Percentiles rank a stretch among this genome's conserved stretches.
These are phyloP conservation scores for Solanum chiquidenum DNA, from an alignment of 257 asterid genomes.

Conservation along the genomic window DNA sequence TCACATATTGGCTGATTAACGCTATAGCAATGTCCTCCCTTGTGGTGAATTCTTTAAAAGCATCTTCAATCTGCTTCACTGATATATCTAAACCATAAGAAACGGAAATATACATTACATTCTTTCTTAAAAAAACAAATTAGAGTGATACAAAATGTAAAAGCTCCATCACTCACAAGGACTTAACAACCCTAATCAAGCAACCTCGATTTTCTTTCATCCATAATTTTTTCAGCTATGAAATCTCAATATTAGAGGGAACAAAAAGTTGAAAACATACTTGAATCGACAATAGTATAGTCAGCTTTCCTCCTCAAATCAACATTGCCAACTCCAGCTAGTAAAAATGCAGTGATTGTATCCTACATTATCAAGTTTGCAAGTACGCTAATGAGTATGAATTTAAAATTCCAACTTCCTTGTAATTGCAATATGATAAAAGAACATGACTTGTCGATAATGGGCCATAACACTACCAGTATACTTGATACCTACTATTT, in stretches of 20 bases:
- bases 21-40: conserved; percentile 73
- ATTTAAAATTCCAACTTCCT: background rate
- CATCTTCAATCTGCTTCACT: conserved; percentile 82
- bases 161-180: background rate
- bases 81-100: conserved; percentile 49
- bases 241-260: background rate
- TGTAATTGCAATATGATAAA: background rate
- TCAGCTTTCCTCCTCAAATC: background rate
- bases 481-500: background rate
- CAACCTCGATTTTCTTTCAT: background rate
- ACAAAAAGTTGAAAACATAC: background rate
- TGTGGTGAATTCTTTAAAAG: conserved; percentile 83
- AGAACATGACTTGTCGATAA: background rate
- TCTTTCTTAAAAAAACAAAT: background rate
- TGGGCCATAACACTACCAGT: background rate
- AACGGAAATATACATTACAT: background rate
- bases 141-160: background rate
- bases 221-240: background rate
- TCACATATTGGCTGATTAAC: conserved; percentile 81
- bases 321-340: background rate
- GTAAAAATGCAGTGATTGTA: background rate
- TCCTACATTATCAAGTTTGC: background rate
- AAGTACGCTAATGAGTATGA: background rate
- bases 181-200: background rate
- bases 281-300: background rate